These are phyloP conservation scores for Hemileccinum hortonii DNA, from an alignment of 1,284 basidiomycete genomes.

Conservation along the genomic window DNA sequence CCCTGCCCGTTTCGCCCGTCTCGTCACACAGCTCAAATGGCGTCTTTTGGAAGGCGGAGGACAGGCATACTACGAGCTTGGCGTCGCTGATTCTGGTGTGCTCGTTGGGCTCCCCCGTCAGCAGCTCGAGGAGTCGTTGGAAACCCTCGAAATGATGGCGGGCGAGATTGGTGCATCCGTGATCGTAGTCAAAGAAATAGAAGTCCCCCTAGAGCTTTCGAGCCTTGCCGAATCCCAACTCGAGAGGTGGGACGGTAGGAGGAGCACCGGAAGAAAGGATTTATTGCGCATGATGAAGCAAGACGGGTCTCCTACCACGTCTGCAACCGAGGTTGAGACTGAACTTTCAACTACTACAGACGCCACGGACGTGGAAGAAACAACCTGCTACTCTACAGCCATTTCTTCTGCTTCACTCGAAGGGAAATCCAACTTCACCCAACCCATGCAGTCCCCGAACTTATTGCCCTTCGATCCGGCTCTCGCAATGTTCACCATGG, in stretches of 20 bases:
- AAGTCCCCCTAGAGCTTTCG: slow-evolving; percentile 58
- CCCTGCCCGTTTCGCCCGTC: slow-evolving; percentile 68
- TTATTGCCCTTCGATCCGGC: slow-evolving; percentile 16
- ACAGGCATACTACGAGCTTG: slow-evolving; percentile 90
- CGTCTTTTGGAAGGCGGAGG: slow-evolving; percentile 88
- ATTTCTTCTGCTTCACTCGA: slow-evolving; percentile 1
- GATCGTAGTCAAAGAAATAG: slow-evolving; percentile 83
- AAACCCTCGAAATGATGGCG: slow-evolving; percentile 89
- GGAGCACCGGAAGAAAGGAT: slow-evolving; percentile 23
- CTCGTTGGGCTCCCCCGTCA: slow-evolving; percentile 75
- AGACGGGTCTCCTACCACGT: slow-evolving; percentile 29
- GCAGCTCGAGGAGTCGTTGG: slow-evolving; percentile 78
- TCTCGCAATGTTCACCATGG: slow-evolving; percentile 50
- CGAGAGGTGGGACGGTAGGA: slow-evolving; percentile 29
- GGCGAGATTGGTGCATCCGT: slow-evolving; percentile 88
- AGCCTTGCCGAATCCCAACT: slow-evolving; percentile 36
- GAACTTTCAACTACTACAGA: slow-evolving; percentile 19
- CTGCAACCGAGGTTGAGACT: slow-evolving; percentile 42
- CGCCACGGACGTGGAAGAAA: slow-evolving; percentile 40
- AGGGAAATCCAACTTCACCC: background rate
- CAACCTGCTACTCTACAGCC: slow-evolving; percentile 15
- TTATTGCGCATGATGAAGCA: slow-evolving; percentile 13
- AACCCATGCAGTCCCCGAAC: background rate
- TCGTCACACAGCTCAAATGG: slow-evolving; percentile 95
- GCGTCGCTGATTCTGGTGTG: slow-evolving; percentile 83